Percentiles rank a stretch among this genome's conserved stretches.
Evolutionary conservation across 2,329 filamentous ascomycete species (phyloP).

Genomic region (Cercospora berteroae): DNA sequence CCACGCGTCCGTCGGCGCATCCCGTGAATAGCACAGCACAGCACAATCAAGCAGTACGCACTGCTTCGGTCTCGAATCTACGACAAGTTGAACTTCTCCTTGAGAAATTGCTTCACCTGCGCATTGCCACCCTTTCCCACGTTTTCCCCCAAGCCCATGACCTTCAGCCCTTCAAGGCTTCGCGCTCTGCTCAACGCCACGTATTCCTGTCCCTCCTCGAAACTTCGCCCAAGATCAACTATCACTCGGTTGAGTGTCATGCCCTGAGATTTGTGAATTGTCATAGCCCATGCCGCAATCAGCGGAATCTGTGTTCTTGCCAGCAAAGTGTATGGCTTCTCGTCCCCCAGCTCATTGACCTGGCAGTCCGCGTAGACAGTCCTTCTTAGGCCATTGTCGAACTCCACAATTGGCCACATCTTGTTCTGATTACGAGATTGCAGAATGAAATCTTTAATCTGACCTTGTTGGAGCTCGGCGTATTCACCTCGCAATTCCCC

Average conservation of each 20-base stretch:
- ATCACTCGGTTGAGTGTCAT: constrained; percentile 60
- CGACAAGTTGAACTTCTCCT: constrained; percentile 15
- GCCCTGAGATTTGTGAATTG: constrained; percentile 62
- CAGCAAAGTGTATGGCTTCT: constrained; percentile 49
- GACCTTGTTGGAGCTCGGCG: constrained; percentile 16
- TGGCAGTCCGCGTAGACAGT: constrained; percentile 55
- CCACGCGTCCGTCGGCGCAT: too few species aligned
- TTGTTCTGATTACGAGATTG: constrained; percentile 18
- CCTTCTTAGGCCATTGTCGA: constrained; percentile 50
- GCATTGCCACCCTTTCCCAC: constrained; percentile 24
- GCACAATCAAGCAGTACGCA: neutral
- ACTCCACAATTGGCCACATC: constrained; percentile 51
- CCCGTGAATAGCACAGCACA: too few species aligned
- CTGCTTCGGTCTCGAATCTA: neutral
- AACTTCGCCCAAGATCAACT: constrained; percentile 54
- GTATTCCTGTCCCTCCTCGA: constrained; percentile 60
- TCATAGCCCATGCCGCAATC: constrained; percentile 61
- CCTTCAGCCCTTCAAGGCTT: constrained; percentile 51
- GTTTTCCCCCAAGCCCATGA: constrained; percentile 26
- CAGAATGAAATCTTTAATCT: constrained; percentile 18
- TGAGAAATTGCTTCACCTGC: constrained; percentile 25
- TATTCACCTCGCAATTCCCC: constrained; percentile 24
- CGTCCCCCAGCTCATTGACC: constrained; percentile 49
- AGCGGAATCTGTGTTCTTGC: constrained; percentile 62
- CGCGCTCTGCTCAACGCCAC: constrained; percentile 61